Base-by-base conservation (phyloP, 2,329 filamentous ascomycete species). In the Sordariomycetes sp. region DNA sequence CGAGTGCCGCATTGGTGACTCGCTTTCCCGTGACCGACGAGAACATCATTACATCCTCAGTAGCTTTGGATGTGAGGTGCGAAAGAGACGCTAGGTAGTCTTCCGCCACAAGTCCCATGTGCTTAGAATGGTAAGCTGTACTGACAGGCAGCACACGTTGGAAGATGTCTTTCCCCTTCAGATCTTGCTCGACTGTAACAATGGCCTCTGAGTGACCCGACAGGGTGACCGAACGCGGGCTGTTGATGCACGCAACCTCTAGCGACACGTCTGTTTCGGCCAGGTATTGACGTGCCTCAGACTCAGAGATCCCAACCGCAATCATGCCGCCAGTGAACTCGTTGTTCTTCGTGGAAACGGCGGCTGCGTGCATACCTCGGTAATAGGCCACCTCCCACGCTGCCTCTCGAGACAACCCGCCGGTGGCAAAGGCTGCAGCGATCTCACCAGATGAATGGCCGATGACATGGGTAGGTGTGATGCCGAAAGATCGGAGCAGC, bases 401-500 rank as follows among this genome's bases (percentile, higher is more conserved):
- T 6, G 48, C 47, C 31, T 58, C 45, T 15, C 49, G 46, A 3
- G 53, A 49, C 15, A 68, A 47, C 12, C 51, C 49, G 0, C 53
- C 57, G 1, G 47, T 49, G 8, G 63, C 59, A 35, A 59, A 64
- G 1, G 64, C 62, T 6, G 64, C 64, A 1, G 63, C 64, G 21
- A 68, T 59, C 35, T 68, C 64, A 3, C 64, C 64, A 1, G 63
- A 67, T 1, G 64, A 67, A 39, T 68, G 64, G 1, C 64, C 63
- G 7, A 66, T 47, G 4, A 64, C 58, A 14, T 50, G 43, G 6
- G 38, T 39, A 3, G 61, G 57, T 1, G 29, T 32, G 21, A 65
- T 44, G 8, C 43, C 46, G 11, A 59, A 50, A 3, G 53, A 51
- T 8, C 36, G 33, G 5, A 66, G 42, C 5, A 66, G 47, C 23